Conservation (phyloP, 306 rosid species). For the Dalbergia oliveri region DNA sequence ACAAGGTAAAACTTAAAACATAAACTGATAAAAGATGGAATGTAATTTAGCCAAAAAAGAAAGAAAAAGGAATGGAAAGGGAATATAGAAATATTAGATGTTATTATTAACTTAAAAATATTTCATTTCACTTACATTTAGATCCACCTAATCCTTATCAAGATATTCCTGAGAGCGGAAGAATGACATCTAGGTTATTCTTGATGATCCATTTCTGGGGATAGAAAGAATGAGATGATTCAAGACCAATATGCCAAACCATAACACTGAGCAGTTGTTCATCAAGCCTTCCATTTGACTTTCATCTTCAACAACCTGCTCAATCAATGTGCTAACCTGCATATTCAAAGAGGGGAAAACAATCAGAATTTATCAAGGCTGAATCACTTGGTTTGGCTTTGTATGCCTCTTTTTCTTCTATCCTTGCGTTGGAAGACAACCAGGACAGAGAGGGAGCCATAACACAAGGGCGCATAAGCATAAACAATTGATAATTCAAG, state of each 20-base stretch:
- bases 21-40: not conserved
- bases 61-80: constrained; percentile 21
- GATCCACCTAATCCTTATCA: constrained; percentile 34
- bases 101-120: not conserved
- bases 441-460: not conserved
- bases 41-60: constrained; percentile 12
- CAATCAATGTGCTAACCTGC: constrained; percentile 84
- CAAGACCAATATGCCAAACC: constrained; percentile 77
- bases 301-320: constrained; percentile 89
- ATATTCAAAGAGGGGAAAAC: constrained; percentile 36
- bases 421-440: not conserved
- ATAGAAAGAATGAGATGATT: constrained; percentile 59
- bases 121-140: constrained; percentile 38
- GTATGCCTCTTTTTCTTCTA: not conserved
- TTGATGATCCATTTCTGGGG: constrained; percentile 69
- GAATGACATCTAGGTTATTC: constrained; percentile 69
- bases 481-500: not conserved
- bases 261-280: constrained; percentile 73
- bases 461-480: not conserved
- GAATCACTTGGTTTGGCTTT: constrained; percentile 15
- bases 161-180: constrained; percentile 54
- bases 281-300: constrained; percentile 88
- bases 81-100: constrained; percentile 28
- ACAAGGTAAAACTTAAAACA: constrained; percentile 16
- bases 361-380: constrained; percentile 33